Base-by-base conservation (phyloP, 805 yeast species). In the Monosporozyma siamensis region DNA sequence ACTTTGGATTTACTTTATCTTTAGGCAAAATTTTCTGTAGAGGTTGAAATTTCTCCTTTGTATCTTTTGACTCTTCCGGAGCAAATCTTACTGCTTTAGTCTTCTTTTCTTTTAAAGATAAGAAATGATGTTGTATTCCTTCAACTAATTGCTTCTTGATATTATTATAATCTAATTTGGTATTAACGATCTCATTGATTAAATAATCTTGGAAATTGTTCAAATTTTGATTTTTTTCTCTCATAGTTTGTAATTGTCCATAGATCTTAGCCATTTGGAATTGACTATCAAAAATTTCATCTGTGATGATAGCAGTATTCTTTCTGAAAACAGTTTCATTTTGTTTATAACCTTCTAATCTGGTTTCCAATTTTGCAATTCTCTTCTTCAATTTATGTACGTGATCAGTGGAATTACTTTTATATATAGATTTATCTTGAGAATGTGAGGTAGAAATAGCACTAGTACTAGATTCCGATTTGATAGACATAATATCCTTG, bases 261-360 rank as follows among this genome's bases (percentile, higher is more conserved):
- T 21, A 29, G 17, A 48, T 25, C 8, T 46, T 38, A 2, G 53
- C 47, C 4, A 49, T 18, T 34, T 43, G 39, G 11, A 49, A 22
- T 34, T 50, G 46, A 31, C 44, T 38, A 3, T 35, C 12, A 14
- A 47, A 43, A 6, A 48, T 34, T 31, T 48, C 49, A n/a, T 41
- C 36, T 3, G 50, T 24, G 27, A 50, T 17, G 12, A 9, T 10
- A 11, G 18, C 30, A 11, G 40, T 18, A 25, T 39, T 34, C 10
- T 23, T 34, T 24, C 36, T 39, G 4, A 43, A 43, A 14, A 43
- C 17, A 4, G 4, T 34, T 15, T 43, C 42, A 36, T 43, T 43
- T 27, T 34, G 36, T 21, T 39, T 41, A 25, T 27, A 39, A 25
- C 39, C 39, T 8, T n/a, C 9, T 14, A 43, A 5, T 39, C 39